Conservation (phyloP, 345 rosid species). For the Citrus cavaleriei region DNA sequence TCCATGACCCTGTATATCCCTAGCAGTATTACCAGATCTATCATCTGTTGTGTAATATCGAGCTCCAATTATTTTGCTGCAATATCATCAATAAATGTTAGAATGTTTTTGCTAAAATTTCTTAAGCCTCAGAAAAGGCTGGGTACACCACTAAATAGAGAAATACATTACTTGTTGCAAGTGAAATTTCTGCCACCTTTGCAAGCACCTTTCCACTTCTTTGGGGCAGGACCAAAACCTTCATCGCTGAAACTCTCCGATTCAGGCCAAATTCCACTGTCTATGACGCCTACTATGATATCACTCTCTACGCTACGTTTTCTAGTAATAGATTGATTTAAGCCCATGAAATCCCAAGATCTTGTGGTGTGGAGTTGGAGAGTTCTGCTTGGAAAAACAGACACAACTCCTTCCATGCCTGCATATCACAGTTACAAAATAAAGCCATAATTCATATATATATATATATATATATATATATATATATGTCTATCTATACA, state of each 20-base stretch:
- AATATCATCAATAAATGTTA: neutral
- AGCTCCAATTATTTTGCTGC: slow-evolving; percentile 47
- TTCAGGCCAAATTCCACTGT: slow-evolving; percentile 44
- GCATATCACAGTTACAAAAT: neutral
- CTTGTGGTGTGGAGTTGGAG: slow-evolving; percentile 31
- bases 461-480: too few relatives aligned
- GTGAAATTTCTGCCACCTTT: slow-evolving; percentile 34
- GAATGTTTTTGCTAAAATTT: too few relatives aligned
- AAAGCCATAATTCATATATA: neutral
- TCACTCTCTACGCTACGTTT: slow-evolving; percentile 12
- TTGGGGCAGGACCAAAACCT: slow-evolving; percentile 49
- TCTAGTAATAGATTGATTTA: slow-evolving; percentile 6
- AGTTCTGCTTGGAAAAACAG: slow-evolving; percentile 29
- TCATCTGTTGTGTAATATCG: slow-evolving; percentile 9
- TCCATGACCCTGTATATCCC: slow-evolving; percentile 42
- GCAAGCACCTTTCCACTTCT: slow-evolving; percentile 47
- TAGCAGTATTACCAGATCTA: neutral
- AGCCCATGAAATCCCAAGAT: slow-evolving; percentile 49
- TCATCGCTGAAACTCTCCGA: slow-evolving; percentile 37
- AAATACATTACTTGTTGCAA: slow-evolving; percentile 43
- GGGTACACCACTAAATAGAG: too few relatives aligned
- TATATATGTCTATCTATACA: too few relatives aligned
- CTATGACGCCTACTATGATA: slow-evolving; percentile 36
- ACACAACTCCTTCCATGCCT: slow-evolving; percentile 26
- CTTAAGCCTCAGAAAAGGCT: neutral